Evolutionary conservation across 2,329 filamentous ascomycete species (phyloP), one percentile per base, ranked within the genome.

Genomic region (Ophiostoma novo-ulmi): DNA sequence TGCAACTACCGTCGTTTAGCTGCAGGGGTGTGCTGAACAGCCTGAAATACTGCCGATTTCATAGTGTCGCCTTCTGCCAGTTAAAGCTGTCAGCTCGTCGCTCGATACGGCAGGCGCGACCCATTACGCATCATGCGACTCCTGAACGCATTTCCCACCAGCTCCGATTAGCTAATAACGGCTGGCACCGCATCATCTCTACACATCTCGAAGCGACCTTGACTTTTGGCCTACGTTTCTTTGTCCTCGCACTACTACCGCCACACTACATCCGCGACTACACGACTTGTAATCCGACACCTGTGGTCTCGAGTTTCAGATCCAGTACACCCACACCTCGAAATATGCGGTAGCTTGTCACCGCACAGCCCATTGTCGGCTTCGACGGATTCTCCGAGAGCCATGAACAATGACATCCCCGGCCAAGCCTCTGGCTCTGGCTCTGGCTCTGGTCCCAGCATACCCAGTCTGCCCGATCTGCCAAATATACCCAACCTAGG

Each of bases 311-410:
- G 58, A 61, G 26, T 63, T 58, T 63, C 58, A 35, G 26, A 63
- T 26, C 58, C 61, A 38, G 35, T 38, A 38, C 61, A 26, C 35
- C 26, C 65, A 68, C 70, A 48, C 55, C n/a, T 58, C 66, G 39
- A 66, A 71, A 71, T 65, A 71, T 71, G 70, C n/a, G 70, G 70
- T 71, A 71, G 70, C 63, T 61, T 71, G 61, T 31, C 44, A 11
- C 36, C 17, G 39, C 55, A 35, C 58, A 31, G n/a, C 55, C 63
- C 63, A 65, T 69, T 66, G 38, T 66, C 61, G n/a, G 52, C 66
- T 38, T 48, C n/a, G 26, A 44, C 58, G 63, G 38, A 35, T 22
- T 22, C 65, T n/a, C 39, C 39, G 65, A 67, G 22, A 31, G 67
- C 55, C 44, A 70, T 72, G 71, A 67, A 72, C 70, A 63, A 70